Conservation (phyloP, 768 basidiomycete species). For the Pisolithus microcarpus region DNA sequence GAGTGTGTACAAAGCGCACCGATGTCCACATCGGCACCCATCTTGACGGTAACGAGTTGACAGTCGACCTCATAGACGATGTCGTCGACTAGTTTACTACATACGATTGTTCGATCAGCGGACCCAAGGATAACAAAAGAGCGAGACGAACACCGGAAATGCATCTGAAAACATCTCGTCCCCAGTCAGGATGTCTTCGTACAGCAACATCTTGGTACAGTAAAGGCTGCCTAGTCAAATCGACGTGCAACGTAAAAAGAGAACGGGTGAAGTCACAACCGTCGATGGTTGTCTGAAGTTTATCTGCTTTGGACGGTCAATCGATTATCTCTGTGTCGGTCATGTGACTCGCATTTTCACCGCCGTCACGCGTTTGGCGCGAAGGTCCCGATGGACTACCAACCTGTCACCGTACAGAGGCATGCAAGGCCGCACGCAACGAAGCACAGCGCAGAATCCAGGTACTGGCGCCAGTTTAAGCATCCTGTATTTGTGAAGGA, state of each 20-base stretch:
- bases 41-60: conserved; percentile 56
- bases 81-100: conserved; percentile 69
- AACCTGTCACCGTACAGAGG: conserved; percentile 58
- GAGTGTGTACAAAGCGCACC: conserved; percentile 41
- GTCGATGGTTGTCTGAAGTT: too few relatives aligned
- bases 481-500: conserved; percentile 94
- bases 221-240: conserved; percentile 1
- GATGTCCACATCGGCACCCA: conserved; percentile 80
- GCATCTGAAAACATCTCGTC: conserved; percentile 97
- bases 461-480: conserved; percentile 84
- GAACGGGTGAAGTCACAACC: neutral
- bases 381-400: conserved; percentile 61
- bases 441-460: conserved; percentile 66
- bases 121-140: neutral
- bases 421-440: conserved; percentile 51
- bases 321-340: neutral
- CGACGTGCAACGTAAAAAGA: neutral
- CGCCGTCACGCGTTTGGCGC: conserved; percentile 13
- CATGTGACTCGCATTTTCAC: conserved; percentile 8
- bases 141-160: conserved; percentile 62
- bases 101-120: conserved; percentile 5
- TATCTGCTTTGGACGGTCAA: neutral
- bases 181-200: conserved; percentile 58
- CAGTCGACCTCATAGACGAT: conserved; percentile 88
- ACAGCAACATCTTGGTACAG: conserved; percentile 58